These are phyloP conservation scores for Ascochyta fabae DNA, from an alignment of 2,329 filamentous ascomycete genomes.

Conservation along the genomic window DNA sequence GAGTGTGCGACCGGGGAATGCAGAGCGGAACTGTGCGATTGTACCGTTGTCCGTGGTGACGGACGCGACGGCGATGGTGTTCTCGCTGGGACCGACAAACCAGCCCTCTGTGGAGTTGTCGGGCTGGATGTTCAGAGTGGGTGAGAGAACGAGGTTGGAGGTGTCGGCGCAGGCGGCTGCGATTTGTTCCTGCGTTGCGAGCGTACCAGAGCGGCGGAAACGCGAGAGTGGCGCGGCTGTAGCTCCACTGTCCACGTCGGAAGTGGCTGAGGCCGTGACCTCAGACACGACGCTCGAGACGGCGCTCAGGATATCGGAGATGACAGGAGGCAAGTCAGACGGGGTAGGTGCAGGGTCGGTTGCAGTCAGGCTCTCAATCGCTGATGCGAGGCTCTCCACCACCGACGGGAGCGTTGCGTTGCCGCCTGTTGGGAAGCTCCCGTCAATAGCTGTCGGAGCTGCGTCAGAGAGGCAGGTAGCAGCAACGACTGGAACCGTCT, in stretches of 20 bases:
- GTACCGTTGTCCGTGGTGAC: constrained; percentile 17
- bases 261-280: constrained; percentile 1
- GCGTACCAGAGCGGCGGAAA: constrained; percentile 23
- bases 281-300: constrained; percentile 10
- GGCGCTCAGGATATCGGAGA: constrained; percentile 5
- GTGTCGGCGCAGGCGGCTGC: constrained; percentile 32
- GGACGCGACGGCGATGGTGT: constrained; percentile 26
- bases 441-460: constrained; percentile 2
- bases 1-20: constrained; percentile 26
- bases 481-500: constrained; percentile 14
- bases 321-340: background rate
- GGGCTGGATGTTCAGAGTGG: constrained; percentile 28
- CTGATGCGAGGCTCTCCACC: background rate
- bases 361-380: background rate
- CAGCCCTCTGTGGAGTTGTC: constrained; percentile 29
- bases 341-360: background rate
- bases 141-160: constrained; percentile 36
- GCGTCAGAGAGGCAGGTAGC: constrained; percentile 5
- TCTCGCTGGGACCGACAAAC: constrained; percentile 25
- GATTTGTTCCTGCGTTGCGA: constrained; percentile 35
- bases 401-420: constrained; percentile 4
- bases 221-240: background rate
- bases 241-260: background rate
- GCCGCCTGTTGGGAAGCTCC: background rate
- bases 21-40: constrained; percentile 32